Percentiles rank a stretch among this genome's conserved stretches.
These are phyloP conservation scores for Hydnum rufescens DNA, from an alignment of 768 basidiomycete genomes.

Conservation along the genomic window DNA sequence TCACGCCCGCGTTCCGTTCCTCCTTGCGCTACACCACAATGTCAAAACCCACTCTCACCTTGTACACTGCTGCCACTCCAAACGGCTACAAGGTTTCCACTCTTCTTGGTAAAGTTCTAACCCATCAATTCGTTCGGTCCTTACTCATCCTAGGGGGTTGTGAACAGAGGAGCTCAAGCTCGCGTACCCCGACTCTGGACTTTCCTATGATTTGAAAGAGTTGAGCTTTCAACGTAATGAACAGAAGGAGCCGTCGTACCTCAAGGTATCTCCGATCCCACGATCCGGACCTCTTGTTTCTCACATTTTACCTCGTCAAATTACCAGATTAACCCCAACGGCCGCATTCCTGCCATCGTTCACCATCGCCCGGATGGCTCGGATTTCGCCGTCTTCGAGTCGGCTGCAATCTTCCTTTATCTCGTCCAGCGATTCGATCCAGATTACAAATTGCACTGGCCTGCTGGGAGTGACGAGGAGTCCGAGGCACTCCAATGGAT, in stretches of 20 bases:
- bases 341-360: slow-evolving; percentile 13
- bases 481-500: slow-evolving; percentile 72
- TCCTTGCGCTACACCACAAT: too few species aligned
- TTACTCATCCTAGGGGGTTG: too few species aligned
- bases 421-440: slow-evolving; percentile 9
- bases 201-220: slow-evolving; percentile 8
- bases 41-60: too few species aligned
- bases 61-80: slow-evolving; percentile 36
- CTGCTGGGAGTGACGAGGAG: slow-evolving; percentile 29
- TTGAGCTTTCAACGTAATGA: slow-evolving; percentile 8
- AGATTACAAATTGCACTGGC: too few species aligned
- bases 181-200: slow-evolving; percentile 7
- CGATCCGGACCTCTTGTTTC: too few species aligned
- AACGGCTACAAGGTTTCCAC: slow-evolving; percentile 23
- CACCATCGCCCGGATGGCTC: slow-evolving; percentile 9
- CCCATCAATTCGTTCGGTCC: too few species aligned
- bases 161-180: slow-evolving; percentile 13
- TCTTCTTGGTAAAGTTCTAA: too few species aligned
- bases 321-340: slow-evolving; percentile 12
- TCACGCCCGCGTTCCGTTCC: too few species aligned
- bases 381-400: slow-evolving; percentile 11
- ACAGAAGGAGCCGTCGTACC: slow-evolving; percentile 13
- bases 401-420: slow-evolving; percentile 10
- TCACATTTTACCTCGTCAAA: neutral
- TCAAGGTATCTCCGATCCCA: slow-evolving; percentile 6